These are phyloP conservation scores for Lolium multiflorum DNA, from an alignment of 176 grass and related monocot genomes.

Conservation along the genomic window DNA sequence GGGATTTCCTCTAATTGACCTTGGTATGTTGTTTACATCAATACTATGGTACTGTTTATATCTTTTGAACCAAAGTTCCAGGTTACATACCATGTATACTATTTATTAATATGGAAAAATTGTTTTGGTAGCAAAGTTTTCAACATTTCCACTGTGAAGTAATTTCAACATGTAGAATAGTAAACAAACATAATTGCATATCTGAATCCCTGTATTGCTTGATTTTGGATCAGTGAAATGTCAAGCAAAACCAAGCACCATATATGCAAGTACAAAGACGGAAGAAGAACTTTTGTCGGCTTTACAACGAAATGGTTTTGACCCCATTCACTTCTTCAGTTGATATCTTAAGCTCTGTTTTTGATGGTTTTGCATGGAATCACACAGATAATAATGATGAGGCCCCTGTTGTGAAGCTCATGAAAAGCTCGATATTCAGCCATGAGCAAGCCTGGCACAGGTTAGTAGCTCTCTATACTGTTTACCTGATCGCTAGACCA, in stretches of 20 bases:
- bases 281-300: slow-evolving; percentile 84
- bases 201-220: slow-evolving; percentile 41
- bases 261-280: slow-evolving; percentile 95
- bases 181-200: slow-evolving; percentile 32
- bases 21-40: slow-evolving; percentile 66
- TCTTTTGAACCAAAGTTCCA: slow-evolving; percentile 3
- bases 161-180: neutral
- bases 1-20: slow-evolving; percentile 88
- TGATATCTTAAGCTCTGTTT: slow-evolving; percentile 12
- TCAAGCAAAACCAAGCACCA: slow-evolving; percentile 80
- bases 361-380: slow-evolving; percentile 43
- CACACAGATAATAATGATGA: slow-evolving; percentile 59
- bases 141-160: neutral
- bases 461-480: slow-evolving; percentile 45
- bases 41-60: neutral
- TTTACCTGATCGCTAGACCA: slow-evolving; percentile 22
- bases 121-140: slow-evolving; percentile 31
- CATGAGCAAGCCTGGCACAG: slow-evolving; percentile 99
- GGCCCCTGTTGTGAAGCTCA: slow-evolving; percentile 73
- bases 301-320: slow-evolving; percentile 81
- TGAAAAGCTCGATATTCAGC: slow-evolving; percentile 92
- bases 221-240: slow-evolving; percentile 73
- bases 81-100: neutral
- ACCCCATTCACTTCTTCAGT: slow-evolving; percentile 32
- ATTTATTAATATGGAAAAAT: neutral